Conservation (phyloP, 1,284 basidiomycete genomes). For the Cystobasidium sp. region DNA sequence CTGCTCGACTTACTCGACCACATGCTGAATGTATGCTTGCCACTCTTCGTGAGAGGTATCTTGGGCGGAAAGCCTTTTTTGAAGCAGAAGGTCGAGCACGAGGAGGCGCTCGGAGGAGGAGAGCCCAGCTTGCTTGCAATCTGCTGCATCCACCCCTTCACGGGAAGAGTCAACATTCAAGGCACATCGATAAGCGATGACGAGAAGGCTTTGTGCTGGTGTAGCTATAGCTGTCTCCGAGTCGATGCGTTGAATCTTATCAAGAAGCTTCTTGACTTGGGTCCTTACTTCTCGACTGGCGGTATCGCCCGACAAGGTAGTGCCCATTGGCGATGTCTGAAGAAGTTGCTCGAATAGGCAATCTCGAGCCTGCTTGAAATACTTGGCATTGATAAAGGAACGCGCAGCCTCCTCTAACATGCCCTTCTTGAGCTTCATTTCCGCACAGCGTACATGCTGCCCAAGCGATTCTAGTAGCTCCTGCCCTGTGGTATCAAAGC, state of each 20-base stretch:
- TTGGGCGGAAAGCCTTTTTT: background rate
- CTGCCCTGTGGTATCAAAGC: constrained; percentile 14
- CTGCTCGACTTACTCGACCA: background rate
- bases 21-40: background rate
- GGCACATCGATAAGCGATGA: background rate
- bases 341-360: background rate
- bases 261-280: background rate
- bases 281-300: background rate
- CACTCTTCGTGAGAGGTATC: background rate
- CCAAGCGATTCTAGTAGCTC: constrained; percentile 19
- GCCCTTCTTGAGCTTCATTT: background rate
- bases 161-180: background rate
- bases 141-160: background rate
- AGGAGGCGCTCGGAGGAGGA: background rate
- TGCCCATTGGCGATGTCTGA: background rate
- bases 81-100: background rate
- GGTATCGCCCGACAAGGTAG: background rate
- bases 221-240: background rate
- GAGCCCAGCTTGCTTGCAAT: background rate
- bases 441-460: constrained; percentile 16
- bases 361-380: background rate
- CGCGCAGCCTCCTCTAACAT: background rate
- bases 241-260: background rate
- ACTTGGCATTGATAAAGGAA: background rate
- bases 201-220: background rate